A percentile compares a stretch with the other conserved stretches of the same genome.
Evolutionary conservation across 352 stramenopile genomes (phyloP).

Genomic region (Phytophthora pistaciae): DNA sequence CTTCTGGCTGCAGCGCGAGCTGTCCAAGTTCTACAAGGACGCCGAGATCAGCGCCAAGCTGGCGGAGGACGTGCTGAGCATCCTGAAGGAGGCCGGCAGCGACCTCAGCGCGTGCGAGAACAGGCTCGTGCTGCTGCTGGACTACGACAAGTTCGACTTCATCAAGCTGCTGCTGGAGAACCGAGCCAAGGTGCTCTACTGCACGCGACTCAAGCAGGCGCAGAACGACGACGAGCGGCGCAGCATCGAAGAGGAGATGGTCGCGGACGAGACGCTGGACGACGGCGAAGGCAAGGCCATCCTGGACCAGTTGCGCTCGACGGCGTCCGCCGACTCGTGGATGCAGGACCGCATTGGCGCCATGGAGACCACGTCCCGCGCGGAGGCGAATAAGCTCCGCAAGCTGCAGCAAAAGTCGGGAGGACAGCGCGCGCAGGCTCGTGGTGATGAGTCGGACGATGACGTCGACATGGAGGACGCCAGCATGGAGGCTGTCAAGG

Average conservation of each 20-base stretch:
- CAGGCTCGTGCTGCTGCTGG: constrained; percentile 96
- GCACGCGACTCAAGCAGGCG: constrained; percentile 97
- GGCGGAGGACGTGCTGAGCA: constrained; percentile 91
- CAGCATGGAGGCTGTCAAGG: constrained; percentile 24
- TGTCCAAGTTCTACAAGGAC: constrained; percentile 97
- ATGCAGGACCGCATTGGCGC: constrained; percentile 92
- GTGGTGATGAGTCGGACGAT: constrained; percentile 44
- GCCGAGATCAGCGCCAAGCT: constrained; percentile 93
- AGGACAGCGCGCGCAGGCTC: constrained; percentile 17
- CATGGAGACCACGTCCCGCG: constrained; percentile 85
- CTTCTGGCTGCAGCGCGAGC: constrained; percentile 97
- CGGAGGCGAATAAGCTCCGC: constrained; percentile 83
- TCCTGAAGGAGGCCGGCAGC: constrained; percentile 69
- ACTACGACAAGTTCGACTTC: constrained; percentile 99
- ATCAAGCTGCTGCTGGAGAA: constrained; percentile 99
- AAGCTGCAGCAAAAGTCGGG: constrained; percentile 75
- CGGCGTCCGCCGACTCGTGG: constrained; percentile 94
- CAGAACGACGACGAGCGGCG: constrained; percentile 93
- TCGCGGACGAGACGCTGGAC: constrained; percentile 73
- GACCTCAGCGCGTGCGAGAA: constrained; percentile 96
- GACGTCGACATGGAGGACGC: constrained; percentile 67
- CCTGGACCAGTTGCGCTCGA: constrained; percentile 91
- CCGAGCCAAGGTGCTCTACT: constrained; percentile 96
- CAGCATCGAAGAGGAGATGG: constrained; percentile 93
- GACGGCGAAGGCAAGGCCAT: constrained; percentile 92